phyloP scores from a whole-genome alignment of 1,284 basidiomycete genomes.

The Singerocomus inundabilis region DNA sequence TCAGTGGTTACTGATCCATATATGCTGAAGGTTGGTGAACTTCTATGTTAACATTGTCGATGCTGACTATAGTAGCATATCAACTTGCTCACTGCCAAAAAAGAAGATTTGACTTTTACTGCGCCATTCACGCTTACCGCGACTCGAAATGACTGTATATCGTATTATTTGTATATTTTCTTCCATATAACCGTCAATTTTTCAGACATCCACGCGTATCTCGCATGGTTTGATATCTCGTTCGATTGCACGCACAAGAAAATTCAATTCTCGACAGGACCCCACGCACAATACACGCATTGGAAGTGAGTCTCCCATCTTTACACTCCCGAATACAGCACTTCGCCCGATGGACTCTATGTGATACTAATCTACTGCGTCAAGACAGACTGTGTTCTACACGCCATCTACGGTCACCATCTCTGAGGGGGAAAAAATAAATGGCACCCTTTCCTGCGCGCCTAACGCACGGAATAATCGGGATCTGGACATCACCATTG shows the following conservation, averaged over 20 bases:
- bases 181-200: slow-evolving; percentile 1
- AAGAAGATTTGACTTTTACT: slow-evolving; percentile 91
- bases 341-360: background rate
- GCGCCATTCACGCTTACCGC: slow-evolving; percentile 80
- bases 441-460: slow-evolving; percentile 71
- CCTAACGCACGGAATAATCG: slow-evolving; percentile 91
- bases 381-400: slow-evolving; percentile 94
- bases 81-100: slow-evolving; percentile 88
- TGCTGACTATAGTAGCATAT: slow-evolving; percentile 60
- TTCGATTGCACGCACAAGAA: slow-evolving; percentile 98
- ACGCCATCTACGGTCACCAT: slow-evolving; percentile 75
- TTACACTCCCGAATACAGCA: background rate
- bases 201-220: slow-evolving; percentile 94
- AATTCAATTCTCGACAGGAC: slow-evolving; percentile 92
- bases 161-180: slow-evolving; percentile 1
- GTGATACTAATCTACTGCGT: slow-evolving; percentile 3
- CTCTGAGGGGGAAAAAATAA: slow-evolving; percentile 68
- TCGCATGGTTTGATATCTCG: slow-evolving; percentile 98
- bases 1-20: slow-evolving; percentile 90
- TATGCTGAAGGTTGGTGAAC: slow-evolving; percentile 65
- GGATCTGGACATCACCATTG: slow-evolving; percentile 86
- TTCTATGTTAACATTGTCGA: background rate
- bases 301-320: slow-evolving; percentile 75
- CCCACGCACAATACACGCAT: slow-evolving; percentile 95
- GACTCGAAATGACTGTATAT: slow-evolving; percentile 90